These are phyloP conservation scores for Laburnicola sp. DNA, from an alignment of 2,329 filamentous ascomycete species.

Conservation along the genomic window DNA sequence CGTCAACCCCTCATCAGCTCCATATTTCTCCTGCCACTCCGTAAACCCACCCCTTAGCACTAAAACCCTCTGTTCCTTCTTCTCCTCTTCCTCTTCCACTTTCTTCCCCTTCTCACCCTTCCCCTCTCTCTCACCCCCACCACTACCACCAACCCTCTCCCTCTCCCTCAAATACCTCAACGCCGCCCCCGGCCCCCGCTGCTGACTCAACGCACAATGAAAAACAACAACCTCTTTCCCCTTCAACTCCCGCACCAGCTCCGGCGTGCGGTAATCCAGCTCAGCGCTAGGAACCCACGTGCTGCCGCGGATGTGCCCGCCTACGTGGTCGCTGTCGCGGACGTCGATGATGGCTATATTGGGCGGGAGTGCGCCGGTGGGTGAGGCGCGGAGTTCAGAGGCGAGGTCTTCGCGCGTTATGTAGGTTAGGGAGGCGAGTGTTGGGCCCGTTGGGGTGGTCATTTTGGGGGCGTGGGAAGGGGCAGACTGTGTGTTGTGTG, in stretches of 20 bases:
- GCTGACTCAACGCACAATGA: constrained; percentile 90
- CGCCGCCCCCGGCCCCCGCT: constrained; percentile 83
- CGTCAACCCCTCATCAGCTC: constrained; percentile 76
- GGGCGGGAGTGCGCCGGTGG: constrained; percentile 20
- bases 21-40: constrained; percentile 84
- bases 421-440: constrained; percentile 65
- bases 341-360: constrained; percentile 81
- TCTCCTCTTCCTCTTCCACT: constrained; percentile 14
- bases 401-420: constrained; percentile 71
- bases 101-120: constrained; percentile 22
- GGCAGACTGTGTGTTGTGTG: background rate
- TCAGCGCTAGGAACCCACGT: constrained; percentile 73
- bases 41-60: constrained; percentile 40
- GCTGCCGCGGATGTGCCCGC: constrained; percentile 81
- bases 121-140: constrained; percentile 21
- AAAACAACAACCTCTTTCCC: constrained; percentile 86
- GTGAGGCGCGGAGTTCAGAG: constrained; percentile 40
- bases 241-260: constrained; percentile 75
- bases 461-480: constrained; percentile 1
- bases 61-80: constrained; percentile 13
- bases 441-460: constrained; percentile 48
- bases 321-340: constrained; percentile 85
- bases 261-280: constrained; percentile 76
- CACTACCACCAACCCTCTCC: constrained; percentile 52
- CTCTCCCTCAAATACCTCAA: constrained; percentile 75